Evolutionary conservation across 768 basidiomycete genomes (phyloP), one percentile per base, ranked within the genome.

Genomic region (Tulasnella calospora): DNA sequence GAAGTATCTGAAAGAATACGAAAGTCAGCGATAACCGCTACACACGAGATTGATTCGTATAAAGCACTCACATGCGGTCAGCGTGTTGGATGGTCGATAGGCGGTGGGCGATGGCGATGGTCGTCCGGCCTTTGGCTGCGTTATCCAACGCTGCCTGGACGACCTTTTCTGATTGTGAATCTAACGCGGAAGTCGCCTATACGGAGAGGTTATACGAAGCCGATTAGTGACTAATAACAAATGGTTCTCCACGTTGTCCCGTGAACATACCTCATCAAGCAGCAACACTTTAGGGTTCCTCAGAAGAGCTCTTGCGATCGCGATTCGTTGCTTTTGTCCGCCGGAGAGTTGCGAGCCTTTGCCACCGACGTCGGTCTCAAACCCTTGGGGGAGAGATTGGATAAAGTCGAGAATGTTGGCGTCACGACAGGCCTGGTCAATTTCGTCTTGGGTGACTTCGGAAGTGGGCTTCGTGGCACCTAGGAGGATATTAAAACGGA

Each of bases 331-430:
- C 84, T 93, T 94, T 83, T 95, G 94, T 76, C 94, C 94, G 81
- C 94, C 94, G 61, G 92, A 94, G 9, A 96, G 87, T 81, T 95
- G 93, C 0, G 92, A 92, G 9, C 94, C 94, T 84, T 95, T 96
- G 35, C 38, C 77, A 47, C 77, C 77, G n/a, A 78, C 77, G 3
- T 74, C 30, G 3, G 77, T 78, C 21, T 78, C 77, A 70, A 78
- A 73, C 13, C 71, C 71, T 77, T 92, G 92, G 27, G 95, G 95
- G 36, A 98, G 85, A 0, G 90, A 90, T 81, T 89, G 85, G 81
- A 98, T 94, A 86, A 98, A 98, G 40, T 96, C 94, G 78, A 95
- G 86, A 83, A 96, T 91, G 83, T 98, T 97, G 69, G 96, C 96
- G 81, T 94, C 87, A 23, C 91, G 88, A 82, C 95, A 96, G 0